These are phyloP conservation scores for Aspergillus viridinutans DNA, from an alignment of 2,329 filamentous ascomycete species.

Conservation along the genomic window DNA sequence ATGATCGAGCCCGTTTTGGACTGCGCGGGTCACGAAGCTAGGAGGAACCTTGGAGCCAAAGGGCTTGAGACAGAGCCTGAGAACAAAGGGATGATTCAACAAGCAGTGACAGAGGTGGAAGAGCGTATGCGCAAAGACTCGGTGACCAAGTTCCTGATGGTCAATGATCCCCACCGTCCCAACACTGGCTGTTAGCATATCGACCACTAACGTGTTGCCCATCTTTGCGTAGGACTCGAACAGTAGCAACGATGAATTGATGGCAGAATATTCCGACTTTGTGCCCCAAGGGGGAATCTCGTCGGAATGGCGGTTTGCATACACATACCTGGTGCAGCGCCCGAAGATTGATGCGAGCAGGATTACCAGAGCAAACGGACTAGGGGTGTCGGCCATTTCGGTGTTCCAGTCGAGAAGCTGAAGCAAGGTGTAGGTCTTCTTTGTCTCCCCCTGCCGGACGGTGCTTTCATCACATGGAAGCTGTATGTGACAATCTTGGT, in stretches of 20 bases:
- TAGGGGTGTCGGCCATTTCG: conserved; percentile 13
- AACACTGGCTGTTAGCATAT: conserved; percentile 3
- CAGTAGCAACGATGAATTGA: conserved; percentile 29
- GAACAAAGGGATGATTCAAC: conserved; percentile 35
- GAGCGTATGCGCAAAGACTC: conserved; percentile 29
- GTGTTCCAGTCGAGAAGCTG: conserved; percentile 21
- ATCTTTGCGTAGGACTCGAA: conserved; percentile 29
- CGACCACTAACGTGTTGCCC: conserved; percentile 15
- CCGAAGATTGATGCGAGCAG: conserved; percentile 33
- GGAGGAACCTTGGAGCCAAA: conserved; percentile 22
- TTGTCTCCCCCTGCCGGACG: conserved; percentile 15
- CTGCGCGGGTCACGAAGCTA: conserved; percentile 26
- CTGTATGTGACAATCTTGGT: conserved; percentile 23
- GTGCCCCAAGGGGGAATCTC: conserved; percentile 34
- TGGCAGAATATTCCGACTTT: conserved; percentile 30
- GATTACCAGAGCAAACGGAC: conserved; percentile 26
- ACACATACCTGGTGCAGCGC: conserved; percentile 27
- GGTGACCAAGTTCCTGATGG: conserved; percentile 21
- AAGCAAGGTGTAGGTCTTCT: conserved; percentile 17
- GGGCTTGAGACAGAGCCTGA: conserved; percentile 22
- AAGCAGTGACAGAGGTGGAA: conserved; percentile 35
- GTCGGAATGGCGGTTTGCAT: conserved; percentile 18
- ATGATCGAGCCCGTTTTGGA: conserved; percentile 26
- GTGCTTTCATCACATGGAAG: conserved; percentile 22
- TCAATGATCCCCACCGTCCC: conserved; percentile 10